Evolutionary conservation across 1,284 basidiomycete species (phyloP), one percentile per base, ranked within the genome.

Genomic region (Butyriboletus appendiculatus): DNA sequence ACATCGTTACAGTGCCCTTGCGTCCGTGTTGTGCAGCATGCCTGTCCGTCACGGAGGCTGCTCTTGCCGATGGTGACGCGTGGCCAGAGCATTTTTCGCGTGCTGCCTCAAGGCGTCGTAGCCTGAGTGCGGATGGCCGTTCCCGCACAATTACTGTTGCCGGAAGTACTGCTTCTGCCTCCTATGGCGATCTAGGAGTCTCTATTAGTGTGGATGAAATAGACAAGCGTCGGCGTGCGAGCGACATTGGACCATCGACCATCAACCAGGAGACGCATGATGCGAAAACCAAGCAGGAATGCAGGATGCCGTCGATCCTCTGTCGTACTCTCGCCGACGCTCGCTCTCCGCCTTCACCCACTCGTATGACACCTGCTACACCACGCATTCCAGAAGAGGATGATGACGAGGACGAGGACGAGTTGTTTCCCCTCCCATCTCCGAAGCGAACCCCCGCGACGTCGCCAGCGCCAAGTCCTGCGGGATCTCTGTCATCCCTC

Each of bases 41-140:
- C 59, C 72, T 76, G 39, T 60, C 67, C 33, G 72, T 74, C 51
- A 79, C 79, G 1, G 84, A 85, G 48, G 74, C 77, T 45, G 75
- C 73, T 45, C 56, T 77, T 28, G 65, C 72, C 30, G 69, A 76
- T 53, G 82, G 80, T 34, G 78, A 80, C 28, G 64, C 74, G 4
- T 87, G 79, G 82, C 68, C 78, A 52, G 82, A 82, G 60, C 78
- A 73, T 57, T 88, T 88, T 65, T 77, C 83, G 6, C 78, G 77
- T 34, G 82, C 80, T 7, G 87, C 87, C 5, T 73, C 75, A 39
- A 76, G 82, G 51, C 71, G 80, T n/a, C 75, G 85, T 48, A 81
- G 78, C 56, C 67, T 73, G n/a, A 83, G 82, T 62, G 60, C 59
- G 1, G 74, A 75, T 28, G 46, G 59, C 4, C 50, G 37, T 8